A percentile compares a stretch with the other conserved stretches of the same genome.
These are phyloP conservation scores for Fulvia fulva DNA, from an alignment of 2,329 filamentous ascomycete genomes.

Conservation along the genomic window DNA sequence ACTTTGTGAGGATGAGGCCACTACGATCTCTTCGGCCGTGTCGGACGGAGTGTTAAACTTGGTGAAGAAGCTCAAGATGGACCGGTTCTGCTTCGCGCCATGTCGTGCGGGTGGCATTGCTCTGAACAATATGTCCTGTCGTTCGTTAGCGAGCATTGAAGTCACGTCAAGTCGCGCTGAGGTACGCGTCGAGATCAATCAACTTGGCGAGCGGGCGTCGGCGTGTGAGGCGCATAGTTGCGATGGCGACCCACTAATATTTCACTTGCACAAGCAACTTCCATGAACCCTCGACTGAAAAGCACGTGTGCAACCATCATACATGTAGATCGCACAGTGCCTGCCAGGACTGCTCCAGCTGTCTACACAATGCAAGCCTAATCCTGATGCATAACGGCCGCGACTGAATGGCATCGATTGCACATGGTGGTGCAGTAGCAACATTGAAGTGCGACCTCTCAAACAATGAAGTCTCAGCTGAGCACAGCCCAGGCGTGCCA, in stretches of 20 bases:
- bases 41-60: no score
- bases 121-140: background rate
- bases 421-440: no score
- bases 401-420: no score
- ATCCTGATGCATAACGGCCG: no score
- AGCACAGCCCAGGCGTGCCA: background rate
- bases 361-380: no score
- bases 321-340: no score
- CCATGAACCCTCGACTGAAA: no score
- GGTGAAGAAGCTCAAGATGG: slow-evolving; percentile 53
- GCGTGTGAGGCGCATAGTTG: background rate
- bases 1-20: background rate
- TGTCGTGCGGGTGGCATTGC: slow-evolving; percentile 26
- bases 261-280: background rate
- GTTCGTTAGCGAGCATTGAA: background rate
- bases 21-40: slow-evolving; percentile 6
- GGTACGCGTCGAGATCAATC: background rate
- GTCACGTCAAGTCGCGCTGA: background rate
- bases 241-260: background rate
- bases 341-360: no score
- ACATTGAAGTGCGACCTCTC: background rate
- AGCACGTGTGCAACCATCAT: background rate
- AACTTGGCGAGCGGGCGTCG: background rate
- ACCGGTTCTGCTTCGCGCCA: slow-evolving; percentile 43
- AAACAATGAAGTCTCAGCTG: background rate